phyloP scores from a whole-genome alignment of 2,329 filamentous ascomycete genomes.

The Nigrospora sphaerica region DNA sequence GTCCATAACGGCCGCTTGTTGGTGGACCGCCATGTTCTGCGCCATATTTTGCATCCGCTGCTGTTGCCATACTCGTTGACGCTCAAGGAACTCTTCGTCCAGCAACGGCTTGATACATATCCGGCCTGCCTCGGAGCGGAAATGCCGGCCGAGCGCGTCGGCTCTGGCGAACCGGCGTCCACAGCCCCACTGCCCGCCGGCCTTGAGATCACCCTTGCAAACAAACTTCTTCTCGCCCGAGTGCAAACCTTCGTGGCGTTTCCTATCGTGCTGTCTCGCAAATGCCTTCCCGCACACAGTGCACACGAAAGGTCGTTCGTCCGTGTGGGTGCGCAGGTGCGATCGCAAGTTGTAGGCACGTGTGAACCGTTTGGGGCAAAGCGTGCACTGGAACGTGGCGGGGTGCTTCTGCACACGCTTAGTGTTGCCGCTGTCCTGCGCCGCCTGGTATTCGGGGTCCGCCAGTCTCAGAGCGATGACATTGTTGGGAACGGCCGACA shows the following conservation, averaged over 20 bases:
- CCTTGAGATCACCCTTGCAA: conserved; percentile 84
- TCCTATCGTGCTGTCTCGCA: conserved; percentile 92
- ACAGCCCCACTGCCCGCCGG: conserved; percentile 83
- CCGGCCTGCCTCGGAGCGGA: conserved; percentile 88
- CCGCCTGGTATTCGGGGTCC: conserved; percentile 74
- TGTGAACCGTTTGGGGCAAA: conserved; percentile 95
- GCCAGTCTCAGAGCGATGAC: conserved; percentile 82
- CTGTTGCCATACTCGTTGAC: conserved; percentile 68
- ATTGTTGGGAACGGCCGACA: conserved; percentile 55
- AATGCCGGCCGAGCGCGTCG: conserved; percentile 89
- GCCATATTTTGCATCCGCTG: conserved; percentile 55
- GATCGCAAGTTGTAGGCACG: conserved; percentile 94
- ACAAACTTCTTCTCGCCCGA: conserved; percentile 99
- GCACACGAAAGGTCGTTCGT: conserved; percentile 94
- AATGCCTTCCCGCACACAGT: conserved; percentile 97
- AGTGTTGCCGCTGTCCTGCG: conserved; percentile 50
- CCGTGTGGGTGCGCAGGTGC: conserved; percentile 91
- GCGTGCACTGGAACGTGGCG: conserved; percentile 87
- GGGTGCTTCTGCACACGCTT: conserved; percentile 97
- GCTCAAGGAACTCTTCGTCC: conserved; percentile 84
- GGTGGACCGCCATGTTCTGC: conserved; percentile 51
- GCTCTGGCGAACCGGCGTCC: conserved; percentile 89
- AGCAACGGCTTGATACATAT: conserved; percentile 97
- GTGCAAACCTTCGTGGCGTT: conserved; percentile 92
- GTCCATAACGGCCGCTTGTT: conserved; percentile 26